These are phyloP conservation scores for Cudoniella acicularis DNA, from an alignment of 495 filamentous ascomycete genomes.

Conservation along the genomic window DNA sequence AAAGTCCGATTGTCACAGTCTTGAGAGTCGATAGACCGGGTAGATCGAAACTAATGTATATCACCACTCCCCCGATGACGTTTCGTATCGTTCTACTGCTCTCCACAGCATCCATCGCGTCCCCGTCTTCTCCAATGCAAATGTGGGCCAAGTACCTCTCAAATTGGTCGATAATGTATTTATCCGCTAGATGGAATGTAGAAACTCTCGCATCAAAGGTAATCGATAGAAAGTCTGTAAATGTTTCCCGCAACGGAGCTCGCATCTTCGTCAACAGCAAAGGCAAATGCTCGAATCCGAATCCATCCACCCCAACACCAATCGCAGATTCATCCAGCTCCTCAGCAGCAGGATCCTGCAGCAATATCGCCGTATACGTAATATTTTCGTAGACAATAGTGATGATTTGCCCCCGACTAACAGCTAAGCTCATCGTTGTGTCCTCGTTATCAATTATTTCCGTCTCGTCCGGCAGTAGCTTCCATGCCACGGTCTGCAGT, in stretches of 20 bases:
- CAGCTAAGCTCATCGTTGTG: conserved; percentile 4
- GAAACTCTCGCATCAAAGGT: conserved; percentile 52
- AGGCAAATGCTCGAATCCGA: conserved; percentile 44
- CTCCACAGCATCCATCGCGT: conserved; percentile 7
- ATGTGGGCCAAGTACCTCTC: conserved; percentile 23
- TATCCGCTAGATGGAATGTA: conserved; percentile 36
- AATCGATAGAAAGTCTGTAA: conserved; percentile 42
- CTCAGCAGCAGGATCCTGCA: conserved; percentile 6
- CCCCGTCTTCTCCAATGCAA: conserved; percentile 18
- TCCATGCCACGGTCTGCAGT: conserved; percentile 46
- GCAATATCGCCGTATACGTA: conserved; percentile 43
- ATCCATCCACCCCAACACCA: conserved; percentile 2
- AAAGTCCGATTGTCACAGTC: conserved; percentile 43
- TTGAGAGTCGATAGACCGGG: conserved; percentile 32
- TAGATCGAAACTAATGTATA: conserved; percentile 21
- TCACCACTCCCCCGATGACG: conserved; percentile 13
- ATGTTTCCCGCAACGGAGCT: conserved; percentile 43
- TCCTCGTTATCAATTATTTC: conserved; percentile 14
- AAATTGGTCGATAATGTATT: conserved; percentile 30
- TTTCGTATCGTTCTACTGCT: conserved; percentile 4
- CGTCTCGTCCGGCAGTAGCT: conserved; percentile 30
- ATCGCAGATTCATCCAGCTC: conserved; percentile 1
- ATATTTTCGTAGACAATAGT: conserved; percentile 48
- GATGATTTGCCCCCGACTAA: conserved; percentile 37
- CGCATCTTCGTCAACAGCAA: conserved; percentile 53